These are phyloP conservation scores for Leucogyrophana mollusca DNA, from an alignment of 768 basidiomycete genomes.

Conservation along the genomic window DNA sequence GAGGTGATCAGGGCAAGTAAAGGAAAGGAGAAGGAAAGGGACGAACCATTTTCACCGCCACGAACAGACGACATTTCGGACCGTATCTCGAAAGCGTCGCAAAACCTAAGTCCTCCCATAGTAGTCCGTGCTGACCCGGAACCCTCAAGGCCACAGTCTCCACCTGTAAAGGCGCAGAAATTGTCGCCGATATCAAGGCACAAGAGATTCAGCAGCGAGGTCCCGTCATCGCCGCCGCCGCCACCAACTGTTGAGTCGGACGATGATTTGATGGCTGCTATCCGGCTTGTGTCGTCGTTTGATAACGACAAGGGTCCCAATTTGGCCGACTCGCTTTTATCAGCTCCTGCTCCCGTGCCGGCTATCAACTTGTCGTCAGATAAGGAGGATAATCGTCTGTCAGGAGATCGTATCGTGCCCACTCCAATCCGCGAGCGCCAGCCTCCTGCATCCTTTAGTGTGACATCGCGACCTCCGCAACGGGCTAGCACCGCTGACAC, in stretches of 20 bases:
- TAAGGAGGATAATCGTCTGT: background rate
- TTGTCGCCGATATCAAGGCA: background rate
- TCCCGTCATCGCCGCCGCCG: constrained; percentile 6
- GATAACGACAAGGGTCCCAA: constrained; percentile 19
- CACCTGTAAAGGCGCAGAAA: background rate
- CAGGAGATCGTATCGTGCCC: constrained; percentile 35
- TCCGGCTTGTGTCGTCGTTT: constrained; percentile 27
- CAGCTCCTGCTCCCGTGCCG: background rate
- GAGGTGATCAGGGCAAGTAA: constrained; percentile 23
- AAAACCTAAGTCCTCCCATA: too few relatives aligned
- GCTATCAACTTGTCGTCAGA: constrained; percentile 3
- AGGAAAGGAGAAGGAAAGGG: constrained; percentile 21
- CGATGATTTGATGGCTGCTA: constrained; percentile 30
- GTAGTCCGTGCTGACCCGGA: too few relatives aligned
- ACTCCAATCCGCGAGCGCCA: constrained; percentile 58
- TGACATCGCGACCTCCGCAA: constrained; percentile 56
- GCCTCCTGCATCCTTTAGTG: constrained; percentile 58
- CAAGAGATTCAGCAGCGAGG: constrained; percentile 18
- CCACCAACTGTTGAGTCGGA: constrained; percentile 15
- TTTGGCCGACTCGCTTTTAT: constrained; percentile 1
- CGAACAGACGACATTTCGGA: constrained; percentile 19
- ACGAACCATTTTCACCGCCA: constrained; percentile 29
- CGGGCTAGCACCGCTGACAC: constrained; percentile 24
- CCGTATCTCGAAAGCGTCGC: constrained; percentile 15
- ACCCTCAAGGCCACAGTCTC: background rate